Conservation (phyloP, 495 filamentous ascomycete species). For the Neurospora sp. region DNA sequence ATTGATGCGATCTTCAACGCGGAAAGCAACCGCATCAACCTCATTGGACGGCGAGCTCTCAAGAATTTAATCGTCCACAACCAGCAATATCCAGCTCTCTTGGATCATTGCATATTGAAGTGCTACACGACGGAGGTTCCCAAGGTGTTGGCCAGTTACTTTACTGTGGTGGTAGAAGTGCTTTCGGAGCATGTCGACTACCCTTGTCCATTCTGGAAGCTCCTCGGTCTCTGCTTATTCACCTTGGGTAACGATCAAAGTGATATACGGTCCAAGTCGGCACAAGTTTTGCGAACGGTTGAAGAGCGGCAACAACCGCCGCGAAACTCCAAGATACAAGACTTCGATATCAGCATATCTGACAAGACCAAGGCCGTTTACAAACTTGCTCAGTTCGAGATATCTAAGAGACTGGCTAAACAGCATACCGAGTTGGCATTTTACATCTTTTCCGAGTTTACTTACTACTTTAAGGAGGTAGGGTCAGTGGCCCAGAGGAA, state of each 20-base stretch:
- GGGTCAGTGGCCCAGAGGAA: slow-evolving; percentile 75
- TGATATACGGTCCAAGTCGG: slow-evolving; percentile 79
- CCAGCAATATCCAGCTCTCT: slow-evolving; percentile 66
- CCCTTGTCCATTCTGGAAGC: slow-evolving; percentile 77
- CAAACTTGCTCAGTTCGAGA: slow-evolving; percentile 93
- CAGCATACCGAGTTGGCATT: slow-evolving; percentile 84
- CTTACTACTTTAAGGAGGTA: slow-evolving; percentile 77
- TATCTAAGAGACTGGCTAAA: slow-evolving; percentile 79
- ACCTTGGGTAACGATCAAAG: slow-evolving; percentile 85
- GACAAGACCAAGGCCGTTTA: slow-evolving; percentile 98
- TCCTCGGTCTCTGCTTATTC: slow-evolving; percentile 78
- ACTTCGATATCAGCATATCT: slow-evolving; percentile 95
- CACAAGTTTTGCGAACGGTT: slow-evolving; percentile 68
- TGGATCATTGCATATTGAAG: slow-evolving; percentile 78
- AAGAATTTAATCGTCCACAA: slow-evolving; percentile 90
- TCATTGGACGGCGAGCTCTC: slow-evolving; percentile 82
- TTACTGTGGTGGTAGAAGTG: slow-evolving; percentile 82
- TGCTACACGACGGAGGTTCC: slow-evolving; percentile 72
- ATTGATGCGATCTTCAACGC: slow-evolving; percentile 89
- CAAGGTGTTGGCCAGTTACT: slow-evolving; percentile 89
- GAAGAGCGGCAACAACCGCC: slow-evolving; percentile 66
- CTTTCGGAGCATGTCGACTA: slow-evolving; percentile 73
- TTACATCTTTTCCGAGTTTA: slow-evolving; percentile 90
- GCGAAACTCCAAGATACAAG: slow-evolving; percentile 80
- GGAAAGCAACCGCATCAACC: slow-evolving; percentile 77